Evolutionary conservation across 345 rosid genomes (phyloP).

Genomic region (Euphorbia tirucalli): DNA sequence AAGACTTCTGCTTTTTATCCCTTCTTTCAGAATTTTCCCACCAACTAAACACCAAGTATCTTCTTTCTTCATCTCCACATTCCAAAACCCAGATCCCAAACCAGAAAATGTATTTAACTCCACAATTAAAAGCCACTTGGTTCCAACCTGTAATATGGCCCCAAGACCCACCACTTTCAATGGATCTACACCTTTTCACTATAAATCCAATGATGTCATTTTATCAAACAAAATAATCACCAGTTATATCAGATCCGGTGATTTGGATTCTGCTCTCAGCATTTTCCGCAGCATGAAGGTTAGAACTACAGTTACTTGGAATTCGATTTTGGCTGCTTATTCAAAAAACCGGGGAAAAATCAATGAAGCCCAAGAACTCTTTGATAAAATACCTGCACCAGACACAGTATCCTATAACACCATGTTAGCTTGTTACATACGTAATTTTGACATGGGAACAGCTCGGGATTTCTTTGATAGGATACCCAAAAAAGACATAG

Average conservation of each 20-base stretch:
- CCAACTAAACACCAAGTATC: constrained; percentile 19
- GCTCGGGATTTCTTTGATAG: constrained; percentile 51
- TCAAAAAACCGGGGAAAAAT: constrained; percentile 41
- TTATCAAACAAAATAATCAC: constrained; percentile 56
- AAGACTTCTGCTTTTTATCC: neutral
- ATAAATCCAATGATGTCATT: constrained; percentile 28
- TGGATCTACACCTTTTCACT: constrained; percentile 1
- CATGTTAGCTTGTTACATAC: constrained; percentile 56
- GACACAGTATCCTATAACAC: constrained; percentile 63
- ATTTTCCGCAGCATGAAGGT: constrained; percentile 55
- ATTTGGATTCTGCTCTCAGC: constrained; percentile 54
- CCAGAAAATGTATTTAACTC: constrained; percentile 15
- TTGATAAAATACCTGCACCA: constrained; percentile 65
- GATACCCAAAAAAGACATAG: constrained; percentile 50
- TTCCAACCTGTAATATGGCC: constrained; percentile 20
- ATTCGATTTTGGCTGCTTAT: constrained; percentile 56
- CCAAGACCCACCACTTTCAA: neutral
- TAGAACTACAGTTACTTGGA: constrained; percentile 69
- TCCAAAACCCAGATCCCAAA: constrained; percentile 26
- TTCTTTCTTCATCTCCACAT: constrained; percentile 18
- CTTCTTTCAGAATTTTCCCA: neutral
- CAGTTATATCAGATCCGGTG: constrained; percentile 47
- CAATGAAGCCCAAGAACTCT: constrained; percentile 47
- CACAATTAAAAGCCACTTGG: constrained; percentile 19
- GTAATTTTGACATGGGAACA: constrained; percentile 32